Conservation (phyloP, 768 basidiomycete species). For the Lentinula lateritia region DNA sequence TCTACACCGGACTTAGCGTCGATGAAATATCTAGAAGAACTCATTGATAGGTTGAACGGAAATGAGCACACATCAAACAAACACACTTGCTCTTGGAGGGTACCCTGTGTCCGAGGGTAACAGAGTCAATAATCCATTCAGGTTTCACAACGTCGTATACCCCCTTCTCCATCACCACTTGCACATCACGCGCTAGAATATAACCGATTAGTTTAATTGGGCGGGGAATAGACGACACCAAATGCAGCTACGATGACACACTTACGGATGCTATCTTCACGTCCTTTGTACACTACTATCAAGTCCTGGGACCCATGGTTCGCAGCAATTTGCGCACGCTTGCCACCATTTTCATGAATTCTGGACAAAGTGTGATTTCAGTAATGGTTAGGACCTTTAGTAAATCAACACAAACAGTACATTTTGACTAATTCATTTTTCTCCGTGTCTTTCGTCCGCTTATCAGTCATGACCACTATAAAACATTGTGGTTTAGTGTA, state of each 20-base stretch:
- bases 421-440: slow-evolving; percentile 65
- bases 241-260: slow-evolving; percentile 8
- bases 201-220: background rate
- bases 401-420: slow-evolving; percentile 25
- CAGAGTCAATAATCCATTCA: slow-evolving; percentile 76
- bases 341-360: slow-evolving; percentile 67
- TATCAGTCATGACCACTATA: slow-evolving; percentile 67
- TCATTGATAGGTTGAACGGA: background rate
- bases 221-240: slow-evolving; percentile 1
- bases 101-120: slow-evolving; percentile 47
- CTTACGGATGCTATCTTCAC: slow-evolving; percentile 52
- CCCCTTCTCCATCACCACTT: slow-evolving; percentile 64
- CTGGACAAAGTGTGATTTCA: slow-evolving; percentile 26
- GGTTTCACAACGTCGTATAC: slow-evolving; percentile 72
- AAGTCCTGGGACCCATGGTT: slow-evolving; percentile 39
- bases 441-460: slow-evolving; percentile 62
- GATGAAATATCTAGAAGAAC: slow-evolving; percentile 64
- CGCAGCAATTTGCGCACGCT: slow-evolving; percentile 53
- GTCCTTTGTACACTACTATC: slow-evolving; percentile 64
- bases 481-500: background rate
- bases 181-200: slow-evolving; percentile 60
- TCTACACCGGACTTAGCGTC: slow-evolving; percentile 48
- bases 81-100: slow-evolving; percentile 66
- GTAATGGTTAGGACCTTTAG: background rate
- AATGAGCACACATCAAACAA: background rate